Base-by-base conservation (phyloP, 2,329 filamentous ascomycete genomes). In the Pseudogymnoascus sp. region DNA sequence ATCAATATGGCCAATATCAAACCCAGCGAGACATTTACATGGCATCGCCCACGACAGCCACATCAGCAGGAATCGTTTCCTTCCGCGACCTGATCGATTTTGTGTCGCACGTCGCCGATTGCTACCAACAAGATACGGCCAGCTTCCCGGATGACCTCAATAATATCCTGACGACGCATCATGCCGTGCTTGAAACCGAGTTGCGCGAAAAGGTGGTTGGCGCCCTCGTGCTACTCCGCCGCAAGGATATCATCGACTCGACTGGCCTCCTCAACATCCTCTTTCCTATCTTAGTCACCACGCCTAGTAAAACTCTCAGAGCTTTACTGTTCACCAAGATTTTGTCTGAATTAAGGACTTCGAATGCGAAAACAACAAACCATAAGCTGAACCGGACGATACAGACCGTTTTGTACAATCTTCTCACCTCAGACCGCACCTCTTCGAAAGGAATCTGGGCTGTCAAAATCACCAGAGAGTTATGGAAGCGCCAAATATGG, bases 401-500 rank as follows among this genome's bases (percentile, higher is more conserved):
- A 65, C 95, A 99, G 76, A 96, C 90, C 2, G 91, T 96, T 11
- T 84, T 97, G 28, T 96, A 91, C 80, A 96, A 96, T 75, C 82
- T 97, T 23, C 85, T 97, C 50, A 91, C 90, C 15, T 90, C 89
- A 3, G 93, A 99, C 74, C 86, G 89, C 44, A 82, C 89, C 8
- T 96, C 92, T 0, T 83, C 90, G 0, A 95, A 96, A 72, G 91
- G 90, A 3, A 82, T 99, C 60, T 99, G 95, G 95, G 92, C 95
- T 3, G 91, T 97, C 66, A 97, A 97, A 76, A 84, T 99, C 67
- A 96, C 93, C 3, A 84, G 93, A 66, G 95, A 99, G 78, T 80
- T 99, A 72, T 99, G 95, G 95, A 96, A 93, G 77, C 85, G 93
- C 57, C 93, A 97, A 70, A 87, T 97, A 67, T 99, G 95, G 95